Evolutionary conservation across 176 grass and related monocot genomes (phyloP), one percentile per base, ranked within the genome.

Genomic region (Zizania latifolia): DNA sequence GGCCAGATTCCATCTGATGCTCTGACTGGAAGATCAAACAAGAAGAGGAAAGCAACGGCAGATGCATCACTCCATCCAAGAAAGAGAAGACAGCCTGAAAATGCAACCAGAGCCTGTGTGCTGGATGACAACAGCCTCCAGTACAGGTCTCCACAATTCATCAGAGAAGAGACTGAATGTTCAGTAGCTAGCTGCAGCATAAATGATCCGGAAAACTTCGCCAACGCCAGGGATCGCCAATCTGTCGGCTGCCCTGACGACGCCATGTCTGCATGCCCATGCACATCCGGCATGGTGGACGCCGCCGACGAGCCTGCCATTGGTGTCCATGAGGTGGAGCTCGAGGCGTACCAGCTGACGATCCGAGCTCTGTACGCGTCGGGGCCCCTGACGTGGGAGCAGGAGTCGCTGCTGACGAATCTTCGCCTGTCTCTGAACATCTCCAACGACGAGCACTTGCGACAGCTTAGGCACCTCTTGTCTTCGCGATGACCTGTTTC

Each of bases 381-480:
- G 0, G 91, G 91, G 6, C 84, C 91, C 15, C 72, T 93, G 71
- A 93, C 81, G 27, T 93, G 91, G 87, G 91, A 90, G 81, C 87
- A 93, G 44, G 91, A 93, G 79, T 87, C 87, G 48, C 74, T 93
- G 76, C 84, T 93, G 61, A 93, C 91, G 22, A 93, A 93, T 82
- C 87, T 93, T 28, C 87, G 91, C 13, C 74, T 93, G 16, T 93
- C 87, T 7, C 87, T 93, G 36, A 87, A 93, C 68, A 90, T 93
- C 50, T 85, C 91, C 53, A 93, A 90, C 57, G 91, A 93, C 39
- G 91, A 93, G 71, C 91, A 93, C 38, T 63, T 93, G 37, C 81
- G 82, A 27, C 91, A 93, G 72, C 61, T 93, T 39, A 81, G 84
- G 84, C 78, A 62, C 48, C 81, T 93, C 19, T 40, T 93, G 28